Conservation (phyloP, 768 basidiomycete genomes). For the Calocybe cyanea region DNA sequence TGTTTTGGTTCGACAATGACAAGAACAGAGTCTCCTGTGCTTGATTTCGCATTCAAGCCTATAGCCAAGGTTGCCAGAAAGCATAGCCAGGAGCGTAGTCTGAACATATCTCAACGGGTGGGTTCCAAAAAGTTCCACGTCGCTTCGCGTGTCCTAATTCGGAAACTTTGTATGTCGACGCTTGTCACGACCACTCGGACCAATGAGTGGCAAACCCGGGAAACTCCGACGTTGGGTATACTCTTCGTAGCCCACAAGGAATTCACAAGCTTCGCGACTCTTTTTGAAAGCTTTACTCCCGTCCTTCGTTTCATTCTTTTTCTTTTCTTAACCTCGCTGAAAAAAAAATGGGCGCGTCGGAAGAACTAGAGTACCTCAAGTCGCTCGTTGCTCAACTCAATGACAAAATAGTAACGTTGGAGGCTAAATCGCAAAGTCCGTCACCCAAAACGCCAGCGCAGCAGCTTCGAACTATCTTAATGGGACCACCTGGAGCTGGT, state of each 20-base stretch:
- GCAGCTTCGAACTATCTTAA: constrained; percentile 85
- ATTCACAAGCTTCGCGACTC: constrained; percentile 18
- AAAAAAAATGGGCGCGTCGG: constrained; percentile 53
- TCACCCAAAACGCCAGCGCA: constrained; percentile 54
- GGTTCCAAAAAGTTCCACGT: constrained; percentile 19
- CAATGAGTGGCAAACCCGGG: constrained; percentile 17
- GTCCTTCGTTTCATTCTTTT: constrained; percentile 2
- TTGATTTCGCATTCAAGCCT: constrained; percentile 58
- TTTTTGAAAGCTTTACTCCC: no score
- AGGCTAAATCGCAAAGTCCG: constrained; percentile 58
- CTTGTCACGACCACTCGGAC: constrained; percentile 6
- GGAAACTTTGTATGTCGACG: constrained; percentile 13
- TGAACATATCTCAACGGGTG: constrained; percentile 29
- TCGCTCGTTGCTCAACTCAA: constrained; percentile 85
- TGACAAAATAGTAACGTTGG: constrained; percentile 80
- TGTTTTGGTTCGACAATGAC: constrained; percentile 76
- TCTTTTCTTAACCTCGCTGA: constrained; percentile 6
- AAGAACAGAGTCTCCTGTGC: constrained; percentile 77
- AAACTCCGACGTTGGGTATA: constrained; percentile 28
- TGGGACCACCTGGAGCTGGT: constrained; percentile 98
- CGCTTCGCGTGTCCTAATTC: constrained; percentile 20
- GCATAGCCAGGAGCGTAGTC: constrained; percentile 30
- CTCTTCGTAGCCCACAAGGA: no score
- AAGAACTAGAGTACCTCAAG: constrained; percentile 95
- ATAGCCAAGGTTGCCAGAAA: constrained; percentile 27